Conservation (phyloP, 805 yeast species). For the Jamesozyma piceae region DNA sequence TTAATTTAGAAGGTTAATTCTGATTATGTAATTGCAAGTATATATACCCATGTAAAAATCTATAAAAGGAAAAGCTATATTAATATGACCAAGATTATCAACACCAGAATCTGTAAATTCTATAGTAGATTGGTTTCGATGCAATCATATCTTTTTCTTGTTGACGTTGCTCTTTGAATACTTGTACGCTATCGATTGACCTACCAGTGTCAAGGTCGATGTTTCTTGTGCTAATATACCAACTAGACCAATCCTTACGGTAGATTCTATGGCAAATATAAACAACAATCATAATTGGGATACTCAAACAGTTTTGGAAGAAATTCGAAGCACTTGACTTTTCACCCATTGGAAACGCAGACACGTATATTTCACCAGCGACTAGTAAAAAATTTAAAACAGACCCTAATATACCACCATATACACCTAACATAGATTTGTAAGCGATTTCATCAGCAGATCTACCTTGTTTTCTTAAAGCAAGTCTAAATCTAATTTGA, state of each 20-base stretch:
- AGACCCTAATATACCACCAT: conserved; percentile 49
- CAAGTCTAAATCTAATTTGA: conserved; percentile 52
- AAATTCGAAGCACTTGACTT: conserved; percentile 30
- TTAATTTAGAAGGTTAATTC: too few species aligned
- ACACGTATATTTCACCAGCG: conserved; percentile 64
- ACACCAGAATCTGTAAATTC: conserved; percentile 31
- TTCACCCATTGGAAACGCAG: conserved; percentile 49
- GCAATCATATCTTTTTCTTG: conserved; percentile 26
- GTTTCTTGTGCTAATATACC: conserved; percentile 35
- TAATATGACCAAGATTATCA: too few species aligned
- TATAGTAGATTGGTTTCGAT: conserved; percentile 28
- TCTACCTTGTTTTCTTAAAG: conserved; percentile 41
- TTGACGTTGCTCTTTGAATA: conserved; percentile 33
- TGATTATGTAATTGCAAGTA: too few species aligned
- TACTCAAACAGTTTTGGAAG: conserved; percentile 44
- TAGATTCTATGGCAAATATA: conserved; percentile 32
- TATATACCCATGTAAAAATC: too few species aligned
- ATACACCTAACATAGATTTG: conserved; percentile 47
- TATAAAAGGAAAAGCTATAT: too few species aligned
- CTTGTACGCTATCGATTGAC: conserved; percentile 39
- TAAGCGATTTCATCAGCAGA: conserved; percentile 49
- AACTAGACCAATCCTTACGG: conserved; percentile 26
- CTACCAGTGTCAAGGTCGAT: conserved; percentile 53
- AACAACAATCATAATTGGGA: conserved; percentile 35
- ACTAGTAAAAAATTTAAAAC: conserved; percentile 44